Percentiles rank a stretch among this genome's conserved stretches.
phyloP scores from a whole-genome alignment of 805 yeast species.

The Saturnispora sekii region DNA sequence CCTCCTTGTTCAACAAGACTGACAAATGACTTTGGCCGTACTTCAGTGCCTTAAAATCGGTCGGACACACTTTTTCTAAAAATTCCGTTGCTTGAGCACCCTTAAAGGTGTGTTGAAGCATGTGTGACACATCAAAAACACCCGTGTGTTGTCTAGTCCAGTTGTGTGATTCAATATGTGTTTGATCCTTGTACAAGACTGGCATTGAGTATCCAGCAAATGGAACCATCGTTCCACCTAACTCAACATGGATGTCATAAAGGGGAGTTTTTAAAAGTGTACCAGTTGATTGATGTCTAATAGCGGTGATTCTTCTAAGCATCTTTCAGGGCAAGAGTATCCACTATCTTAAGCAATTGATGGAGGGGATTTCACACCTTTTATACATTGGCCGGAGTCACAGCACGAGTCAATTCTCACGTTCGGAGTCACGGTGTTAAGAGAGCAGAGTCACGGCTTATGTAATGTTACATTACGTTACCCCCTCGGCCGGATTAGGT shows the following conservation, averaged over 20 bases:
- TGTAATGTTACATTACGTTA: too few relatives aligned
- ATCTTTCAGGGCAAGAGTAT: background rate
- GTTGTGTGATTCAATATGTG: constrained; percentile 86
- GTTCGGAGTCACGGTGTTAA: too few relatives aligned
- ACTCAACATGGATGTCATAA: constrained; percentile 63
- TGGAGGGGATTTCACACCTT: too few relatives aligned
- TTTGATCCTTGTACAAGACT: constrained; percentile 70
- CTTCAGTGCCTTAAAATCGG: constrained; percentile 54
- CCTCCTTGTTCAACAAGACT: constrained; percentile 57
- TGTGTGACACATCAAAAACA: constrained; percentile 91
- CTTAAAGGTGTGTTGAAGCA: constrained; percentile 78
- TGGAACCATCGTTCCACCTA: constrained; percentile 88
- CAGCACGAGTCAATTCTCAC: too few relatives aligned
- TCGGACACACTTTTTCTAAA: constrained; percentile 78
- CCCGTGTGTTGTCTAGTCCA: constrained; percentile 91
- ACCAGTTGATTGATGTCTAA: constrained; percentile 18
- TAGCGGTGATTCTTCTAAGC: constrained; percentile 2
- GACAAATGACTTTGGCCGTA: constrained; percentile 63
- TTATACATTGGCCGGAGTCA: too few relatives aligned
- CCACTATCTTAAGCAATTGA: too few relatives aligned
- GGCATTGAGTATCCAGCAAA: constrained; percentile 98
- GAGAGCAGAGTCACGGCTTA: too few relatives aligned
- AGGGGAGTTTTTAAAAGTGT: constrained; percentile 57
- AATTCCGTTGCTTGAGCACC: constrained; percentile 64
- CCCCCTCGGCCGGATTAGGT: too few relatives aligned